phyloP scores from a whole-genome alignment of 2,329 filamentous ascomycete genomes.

The Paecilomyces sp. region DNA sequence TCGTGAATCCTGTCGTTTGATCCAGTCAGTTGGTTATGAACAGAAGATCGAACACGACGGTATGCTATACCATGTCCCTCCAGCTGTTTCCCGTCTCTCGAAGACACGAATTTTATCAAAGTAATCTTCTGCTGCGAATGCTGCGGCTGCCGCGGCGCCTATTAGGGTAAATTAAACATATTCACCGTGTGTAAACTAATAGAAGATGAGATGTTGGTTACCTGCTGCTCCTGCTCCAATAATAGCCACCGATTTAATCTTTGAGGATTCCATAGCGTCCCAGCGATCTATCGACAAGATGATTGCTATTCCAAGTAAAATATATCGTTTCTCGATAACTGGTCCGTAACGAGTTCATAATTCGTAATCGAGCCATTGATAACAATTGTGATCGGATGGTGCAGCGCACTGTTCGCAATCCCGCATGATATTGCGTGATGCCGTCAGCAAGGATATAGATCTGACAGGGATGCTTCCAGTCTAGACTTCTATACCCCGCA shows the following conservation, averaged over 20 bases:
- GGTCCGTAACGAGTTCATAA: not conserved
- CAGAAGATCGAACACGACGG: not conserved
- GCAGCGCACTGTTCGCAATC: not conserved
- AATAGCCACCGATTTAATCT: slow-evolving; percentile 17
- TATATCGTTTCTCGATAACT: not conserved
- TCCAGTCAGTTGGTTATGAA: not conserved
- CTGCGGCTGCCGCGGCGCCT: slow-evolving; percentile 27
- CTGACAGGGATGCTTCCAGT: not conserved
- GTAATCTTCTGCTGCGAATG: slow-evolving; percentile 24
- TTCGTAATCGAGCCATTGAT: not conserved
- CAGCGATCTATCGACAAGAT: not conserved
- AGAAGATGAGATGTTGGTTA: slow-evolving; percentile 7
- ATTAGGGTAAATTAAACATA: slow-evolving; percentile 6
- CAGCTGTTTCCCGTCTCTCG: slow-evolving; percentile 24
- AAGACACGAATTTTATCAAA: slow-evolving; percentile 28
- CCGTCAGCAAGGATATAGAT: not conserved
- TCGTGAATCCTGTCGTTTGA: slow-evolving; percentile 26
- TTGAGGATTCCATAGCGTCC: not conserved
- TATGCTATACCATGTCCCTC: slow-evolving; percentile 25
- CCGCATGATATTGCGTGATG: not conserved
- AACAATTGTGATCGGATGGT: not conserved
- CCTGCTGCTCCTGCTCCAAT: slow-evolving; percentile 24
- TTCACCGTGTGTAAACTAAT: slow-evolving; percentile 6
- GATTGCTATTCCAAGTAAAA: not conserved
- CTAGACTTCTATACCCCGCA: not conserved